Base-by-base conservation (phyloP, 768 basidiomycete genomes). In the Tricholomella constricta region DNA sequence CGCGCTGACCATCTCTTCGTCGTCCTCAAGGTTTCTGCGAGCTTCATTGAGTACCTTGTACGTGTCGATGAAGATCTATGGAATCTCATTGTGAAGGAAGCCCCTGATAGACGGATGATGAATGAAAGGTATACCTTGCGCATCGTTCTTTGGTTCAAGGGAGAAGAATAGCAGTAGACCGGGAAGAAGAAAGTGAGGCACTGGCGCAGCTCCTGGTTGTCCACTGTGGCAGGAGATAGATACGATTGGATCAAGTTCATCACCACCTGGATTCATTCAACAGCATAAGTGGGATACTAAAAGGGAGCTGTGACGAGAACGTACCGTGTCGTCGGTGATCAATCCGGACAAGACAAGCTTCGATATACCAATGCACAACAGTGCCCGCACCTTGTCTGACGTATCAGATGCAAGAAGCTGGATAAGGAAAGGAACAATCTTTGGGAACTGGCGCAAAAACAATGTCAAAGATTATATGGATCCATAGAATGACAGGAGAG, bases 141-240 rank as follows among this genome's bases (percentile, higher is more conserved):
- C 78, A 97, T 85, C n/a, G 80, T 69, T 15, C 78, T 68, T 68
- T 97, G 94, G 62, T 95, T 91, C 19, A 61, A 60, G 5, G 80
- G 67, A 0, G 87, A 86, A n/a, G 91, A 91, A 69, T 86, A 91
- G 67, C 90, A 90, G 64, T 88, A 97, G 0, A 86, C 83, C 2
- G 85, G 89, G 70, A 95, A 85, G 77, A 96, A 96, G 66, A 88
- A 90, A 3, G 86, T 80, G 34, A 97, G 69, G 61, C 88, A 93
- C 67, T 98, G 95, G 36, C 91, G 80, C 15, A 98, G 75, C 50
- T 88, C 82, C 54, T 91, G 87, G 61, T 96, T 98, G 25, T 85
- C 82, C 14, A 73, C 78, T 2, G 91, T 96, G 48, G 86, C 81
- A 1, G 91, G 91, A 0, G 89, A 89, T 44, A 97, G 77, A 67